Conservation (phyloP, 2,329 filamentous ascomycete genomes). For the Aphanocladium album region DNA sequence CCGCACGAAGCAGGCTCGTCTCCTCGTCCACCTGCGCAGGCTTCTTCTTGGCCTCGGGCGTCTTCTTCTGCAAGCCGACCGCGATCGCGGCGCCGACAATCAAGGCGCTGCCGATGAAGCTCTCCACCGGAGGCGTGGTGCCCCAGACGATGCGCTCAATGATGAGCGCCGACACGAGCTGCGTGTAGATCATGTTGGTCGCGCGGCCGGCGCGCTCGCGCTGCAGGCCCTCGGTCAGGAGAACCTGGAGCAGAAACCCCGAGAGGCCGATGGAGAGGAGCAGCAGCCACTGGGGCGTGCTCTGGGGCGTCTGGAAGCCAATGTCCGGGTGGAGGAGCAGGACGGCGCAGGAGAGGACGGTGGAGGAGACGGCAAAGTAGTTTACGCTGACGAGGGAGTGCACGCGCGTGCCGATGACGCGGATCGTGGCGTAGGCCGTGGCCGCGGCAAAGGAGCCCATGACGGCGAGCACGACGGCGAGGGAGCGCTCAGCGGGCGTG, state of each 20-base stretch:
- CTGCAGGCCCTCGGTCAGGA: conserved; percentile 67
- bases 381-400: conserved; percentile 74
- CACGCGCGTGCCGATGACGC: conserved; percentile 68
- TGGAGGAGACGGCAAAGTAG: conserved; percentile 67
- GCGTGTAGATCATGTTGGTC: conserved; percentile 29
- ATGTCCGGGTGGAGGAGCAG: conserved; percentile 45
- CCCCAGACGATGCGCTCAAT: conserved; percentile 40
- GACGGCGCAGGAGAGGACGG: conserved; percentile 56
- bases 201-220: conserved; percentile 52
- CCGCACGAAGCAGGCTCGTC: conserved; percentile 23
- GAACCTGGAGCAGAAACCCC: conserved; percentile 74
- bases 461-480: conserved; percentile 61
- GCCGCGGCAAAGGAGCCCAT: conserved; percentile 66
- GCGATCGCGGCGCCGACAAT: conserved; percentile 39
- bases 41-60: conserved; percentile 20
- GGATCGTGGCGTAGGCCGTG: conserved; percentile 65
- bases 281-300: conserved; percentile 37
- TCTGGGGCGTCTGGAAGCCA: conserved; percentile 31
- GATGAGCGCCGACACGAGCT: conserved; percentile 30
- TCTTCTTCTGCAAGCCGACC: conserved; percentile 37
- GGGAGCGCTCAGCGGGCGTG: conserved; percentile 56
- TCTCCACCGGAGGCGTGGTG: conserved; percentile 33
- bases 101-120: conserved; percentile 33
- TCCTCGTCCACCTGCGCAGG: conserved; percentile 28
- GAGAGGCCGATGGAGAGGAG: conserved; percentile 59